These are phyloP conservation scores for Naegleria lovaniensis DNA, from an alignment of 208 protist genomes.

Conservation along the genomic window DNA sequence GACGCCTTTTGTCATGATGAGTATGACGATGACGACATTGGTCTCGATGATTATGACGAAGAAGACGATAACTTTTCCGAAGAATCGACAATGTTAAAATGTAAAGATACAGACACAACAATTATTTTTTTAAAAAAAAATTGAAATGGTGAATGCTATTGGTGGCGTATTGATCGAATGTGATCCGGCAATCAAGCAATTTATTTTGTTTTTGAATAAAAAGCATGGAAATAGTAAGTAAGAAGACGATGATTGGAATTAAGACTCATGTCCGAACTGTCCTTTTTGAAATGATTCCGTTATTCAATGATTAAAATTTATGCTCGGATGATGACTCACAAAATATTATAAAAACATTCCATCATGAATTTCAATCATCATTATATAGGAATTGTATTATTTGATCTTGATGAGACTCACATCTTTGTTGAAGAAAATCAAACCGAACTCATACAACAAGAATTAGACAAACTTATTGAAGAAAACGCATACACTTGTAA, in stretches of 20 bases:
- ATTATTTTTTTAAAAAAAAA: slow-evolving; percentile 9
- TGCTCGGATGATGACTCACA: too few species aligned
- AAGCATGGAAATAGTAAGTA: background rate
- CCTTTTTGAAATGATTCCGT: too few species aligned
- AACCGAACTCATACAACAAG: background rate
- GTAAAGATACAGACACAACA: too few species aligned
- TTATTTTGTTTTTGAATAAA: background rate
- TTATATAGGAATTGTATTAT: background rate
- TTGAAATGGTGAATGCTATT: background rate
- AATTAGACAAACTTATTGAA: background rate
- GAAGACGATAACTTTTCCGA: too few species aligned
- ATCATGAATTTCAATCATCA: background rate
- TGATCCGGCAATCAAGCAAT: background rate
- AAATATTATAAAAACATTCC: too few species aligned
- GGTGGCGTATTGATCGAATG: background rate
- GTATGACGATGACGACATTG: too few species aligned
- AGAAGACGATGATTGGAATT: too few species aligned
- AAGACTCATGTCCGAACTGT: too few species aligned
- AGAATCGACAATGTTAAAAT: too few species aligned
- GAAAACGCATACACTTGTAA: background rate
- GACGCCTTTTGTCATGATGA: too few species aligned
- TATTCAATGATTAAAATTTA: too few species aligned
- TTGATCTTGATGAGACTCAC: background rate
- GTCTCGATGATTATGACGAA: too few species aligned
- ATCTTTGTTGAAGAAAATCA: background rate